Evolutionary conservation across 176 grass and related monocot genomes (phyloP).

Genomic region (Carex kokanica): DNA sequence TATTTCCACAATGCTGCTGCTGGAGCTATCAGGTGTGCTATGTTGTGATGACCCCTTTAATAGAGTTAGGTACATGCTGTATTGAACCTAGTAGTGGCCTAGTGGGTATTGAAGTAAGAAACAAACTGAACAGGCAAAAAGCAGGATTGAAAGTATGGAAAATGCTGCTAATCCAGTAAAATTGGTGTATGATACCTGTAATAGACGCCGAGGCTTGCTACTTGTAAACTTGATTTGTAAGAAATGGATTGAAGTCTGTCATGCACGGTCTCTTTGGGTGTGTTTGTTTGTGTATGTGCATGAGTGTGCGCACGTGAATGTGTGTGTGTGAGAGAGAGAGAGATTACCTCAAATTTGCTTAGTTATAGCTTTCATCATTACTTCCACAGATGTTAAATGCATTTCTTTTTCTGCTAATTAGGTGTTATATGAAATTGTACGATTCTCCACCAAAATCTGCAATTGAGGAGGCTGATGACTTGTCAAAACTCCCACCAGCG

Average conservation of each 20-base stretch:
- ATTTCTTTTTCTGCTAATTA: slow-evolving; percentile 25
- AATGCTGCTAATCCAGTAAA: background rate
- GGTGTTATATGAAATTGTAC: slow-evolving; percentile 96
- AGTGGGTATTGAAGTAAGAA: background rate
- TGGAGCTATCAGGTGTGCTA: slow-evolving; percentile 75
- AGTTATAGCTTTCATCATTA: slow-evolving; percentile 13
- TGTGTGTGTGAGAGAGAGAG: background rate
- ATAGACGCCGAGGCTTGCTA: background rate
- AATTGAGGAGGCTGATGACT: slow-evolving; percentile 69
- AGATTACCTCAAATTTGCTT: slow-evolving; percentile 7
- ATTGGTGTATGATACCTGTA: background rate
- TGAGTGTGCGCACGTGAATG: background rate
- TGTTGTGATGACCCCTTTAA: background rate
- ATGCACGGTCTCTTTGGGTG: background rate
- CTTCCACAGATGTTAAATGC: slow-evolving; percentile 28
- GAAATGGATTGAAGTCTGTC: background rate
- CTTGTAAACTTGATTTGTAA: background rate
- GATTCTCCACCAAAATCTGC: slow-evolving; percentile 82
- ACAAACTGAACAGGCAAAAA: slow-evolving; percentile 1
- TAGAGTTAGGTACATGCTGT: background rate
- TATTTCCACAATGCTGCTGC: slow-evolving; percentile 97
- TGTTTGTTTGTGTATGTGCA: background rate
- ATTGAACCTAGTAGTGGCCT: background rate
- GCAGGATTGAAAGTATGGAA: background rate
- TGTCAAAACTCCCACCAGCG: slow-evolving; percentile 85